phyloP scores from a whole-genome alignment of 352 stramenopile genomes.

The Globisporangium yorkense region DNA sequence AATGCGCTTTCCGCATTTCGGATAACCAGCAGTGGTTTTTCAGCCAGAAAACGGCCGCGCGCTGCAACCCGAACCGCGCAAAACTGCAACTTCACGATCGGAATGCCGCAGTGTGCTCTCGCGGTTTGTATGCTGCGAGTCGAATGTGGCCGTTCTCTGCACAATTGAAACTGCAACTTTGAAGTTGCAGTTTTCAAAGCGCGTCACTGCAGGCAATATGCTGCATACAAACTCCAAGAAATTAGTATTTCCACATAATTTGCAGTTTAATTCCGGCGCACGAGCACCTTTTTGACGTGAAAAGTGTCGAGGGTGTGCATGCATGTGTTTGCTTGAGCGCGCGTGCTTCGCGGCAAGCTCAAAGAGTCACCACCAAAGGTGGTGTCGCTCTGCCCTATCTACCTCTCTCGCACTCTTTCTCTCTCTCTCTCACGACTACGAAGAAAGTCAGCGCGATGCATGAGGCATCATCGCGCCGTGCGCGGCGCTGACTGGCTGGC shows the following conservation, averaged over 20 bases:
- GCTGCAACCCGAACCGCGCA: neutral
- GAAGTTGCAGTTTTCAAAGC: neutral
- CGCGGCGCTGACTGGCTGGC: no score
- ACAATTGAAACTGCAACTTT: neutral
- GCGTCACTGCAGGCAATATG: neutral
- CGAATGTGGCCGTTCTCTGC: neutral
- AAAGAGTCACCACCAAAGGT: no score
- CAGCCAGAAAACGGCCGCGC: neutral
- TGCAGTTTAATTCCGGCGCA: no score
- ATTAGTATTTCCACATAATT: neutral
- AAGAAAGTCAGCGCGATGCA: no score
- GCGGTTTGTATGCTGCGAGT: neutral
- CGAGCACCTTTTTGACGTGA: no score
- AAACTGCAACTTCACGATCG: neutral
- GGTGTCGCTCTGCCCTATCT: no score
- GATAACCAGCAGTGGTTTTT: neutral
- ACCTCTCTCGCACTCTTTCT: no score
- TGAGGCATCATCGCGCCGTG: no score
- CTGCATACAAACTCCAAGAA: neutral
- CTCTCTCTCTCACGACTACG: no score
- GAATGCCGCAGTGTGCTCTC: neutral
- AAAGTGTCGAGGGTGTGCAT: no score
- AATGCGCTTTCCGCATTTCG: neutral
- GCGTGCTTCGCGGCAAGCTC: no score
- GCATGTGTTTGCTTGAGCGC: no score